Percentiles rank a stretch among this genome's conserved stretches.
Conservation (phyloP, 495 filamentous ascomycete genomes). For the Hyaloscypha hepaticicola region DNA sequence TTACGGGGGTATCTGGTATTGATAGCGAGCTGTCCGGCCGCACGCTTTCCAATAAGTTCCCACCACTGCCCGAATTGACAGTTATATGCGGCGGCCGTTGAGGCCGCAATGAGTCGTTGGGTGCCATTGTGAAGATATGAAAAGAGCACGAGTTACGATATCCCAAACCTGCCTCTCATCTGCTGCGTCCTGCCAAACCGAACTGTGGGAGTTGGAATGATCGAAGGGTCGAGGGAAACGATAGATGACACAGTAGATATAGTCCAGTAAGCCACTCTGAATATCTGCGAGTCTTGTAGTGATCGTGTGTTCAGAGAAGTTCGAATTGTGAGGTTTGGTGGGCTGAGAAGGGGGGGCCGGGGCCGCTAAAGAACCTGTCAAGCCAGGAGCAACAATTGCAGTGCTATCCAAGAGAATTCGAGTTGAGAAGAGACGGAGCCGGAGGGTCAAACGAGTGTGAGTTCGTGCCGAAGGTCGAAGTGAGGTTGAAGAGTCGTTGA, state of each 20-base stretch:
- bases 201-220: slow-evolving; percentile 6
- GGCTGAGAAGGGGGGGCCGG: neutral
- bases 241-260: neutral
- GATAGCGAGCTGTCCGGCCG: slow-evolving; percentile 11
- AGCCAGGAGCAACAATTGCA: neutral
- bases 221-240: neutral
- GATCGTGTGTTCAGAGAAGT: neutral
- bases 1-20: slow-evolving; percentile 9
- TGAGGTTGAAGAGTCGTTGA: neutral
- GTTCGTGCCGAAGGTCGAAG: neutral
- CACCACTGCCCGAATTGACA: slow-evolving; percentile 33
- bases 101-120: slow-evolving; percentile 14
- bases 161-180: slow-evolving; percentile 15
- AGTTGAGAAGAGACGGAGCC: neutral
- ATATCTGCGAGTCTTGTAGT: neutral
- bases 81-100: slow-evolving; percentile 31
- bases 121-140: slow-evolving; percentile 11
- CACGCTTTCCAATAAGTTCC: slow-evolving; percentile 25
- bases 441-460: neutral
- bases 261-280: neutral
- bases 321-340: neutral
- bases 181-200: neutral
- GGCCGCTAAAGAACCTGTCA: neutral
- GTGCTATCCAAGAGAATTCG: neutral
- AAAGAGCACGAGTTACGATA: slow-evolving; percentile 3